Base-by-base conservation (phyloP, 2,329 filamentous ascomycete species). In the Lachnum nothofagi region DNA sequence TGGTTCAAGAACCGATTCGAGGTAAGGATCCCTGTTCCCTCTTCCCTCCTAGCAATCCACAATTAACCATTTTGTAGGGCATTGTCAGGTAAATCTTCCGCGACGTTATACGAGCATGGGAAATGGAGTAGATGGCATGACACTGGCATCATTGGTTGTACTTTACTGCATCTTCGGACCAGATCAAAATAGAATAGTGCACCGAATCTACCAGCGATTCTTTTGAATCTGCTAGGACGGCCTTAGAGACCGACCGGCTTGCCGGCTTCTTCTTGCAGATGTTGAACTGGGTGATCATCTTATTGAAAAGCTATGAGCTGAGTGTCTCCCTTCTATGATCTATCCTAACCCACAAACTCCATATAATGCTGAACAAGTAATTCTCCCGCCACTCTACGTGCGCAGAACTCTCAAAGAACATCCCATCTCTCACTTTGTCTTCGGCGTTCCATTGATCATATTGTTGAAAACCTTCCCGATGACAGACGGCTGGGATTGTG, bases 31-130 rank as follows among this genome's bases (percentile, higher is more conserved):
- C 7, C 8, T 5, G 9, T 16, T 7, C 25, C 4, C 17, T 12
- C 9, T 44, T 31, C 19, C 9, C 16, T 17, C 25, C 20, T 9
- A 4, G 7, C 12, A 22, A 4, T 3, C 25, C 19, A 20, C 40
- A 14, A 49, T 54, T 40, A 52, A 33, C 10, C 17, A 17, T 22
- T 27, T 5, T 9, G 24, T 90, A 97, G 73, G 93, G 91, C 72
- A 97, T 97, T 72, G 89, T 98, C 78, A 86, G 93, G 80, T 97
- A 95, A 88, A 83, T 54, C 58, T 42, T 52, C 35, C 12, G 35
- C 54, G 38, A 38, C 23, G 48, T 49, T 56, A 34, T 22, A 46
- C 43, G n/a, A 37, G 52, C 44, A 57, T 63, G 54, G 57, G 51
- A 52, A 51, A 52, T 44, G 59, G 57, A 60, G 56, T 62, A 60